Evolutionary conservation across 768 basidiomycete genomes (phyloP).

Genomic region (Termitomyces sp.): DNA sequence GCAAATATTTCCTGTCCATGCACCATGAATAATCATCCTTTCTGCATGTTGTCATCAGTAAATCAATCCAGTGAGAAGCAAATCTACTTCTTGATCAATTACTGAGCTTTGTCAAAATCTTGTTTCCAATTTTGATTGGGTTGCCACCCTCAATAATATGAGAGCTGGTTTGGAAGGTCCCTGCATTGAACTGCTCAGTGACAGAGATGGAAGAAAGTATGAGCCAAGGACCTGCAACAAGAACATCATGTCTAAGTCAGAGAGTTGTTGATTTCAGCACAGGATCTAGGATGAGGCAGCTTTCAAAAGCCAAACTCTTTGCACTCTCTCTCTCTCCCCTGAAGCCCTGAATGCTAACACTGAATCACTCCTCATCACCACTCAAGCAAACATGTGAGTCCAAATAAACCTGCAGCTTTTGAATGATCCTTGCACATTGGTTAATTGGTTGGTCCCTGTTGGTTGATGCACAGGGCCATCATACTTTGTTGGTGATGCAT

Average conservation of each 20-base stretch:
- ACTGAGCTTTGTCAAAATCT: slow-evolving; percentile 63
- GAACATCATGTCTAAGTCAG: slow-evolving; percentile 7
- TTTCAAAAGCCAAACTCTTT: no score
- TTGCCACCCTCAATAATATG: slow-evolving; percentile 58
- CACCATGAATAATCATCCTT: slow-evolving; percentile 84
- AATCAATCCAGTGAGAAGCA: neutral
- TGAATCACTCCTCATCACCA: no score
- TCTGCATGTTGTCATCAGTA: slow-evolving; percentile 34
- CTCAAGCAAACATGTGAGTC: no score
- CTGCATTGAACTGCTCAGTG: slow-evolving; percentile 10
- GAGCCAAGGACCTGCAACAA: slow-evolving; percentile 16
- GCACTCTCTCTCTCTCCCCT: no score
- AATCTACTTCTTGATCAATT: slow-evolving; percentile 73
- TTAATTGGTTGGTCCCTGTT: no score
- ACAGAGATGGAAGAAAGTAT: slow-evolving; percentile 11
- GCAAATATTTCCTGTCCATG: slow-evolving; percentile 22
- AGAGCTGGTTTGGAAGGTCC: slow-evolving; percentile 44
- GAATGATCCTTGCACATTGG: no score
- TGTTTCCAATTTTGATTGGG: slow-evolving; percentile 54
- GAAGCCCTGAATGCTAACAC: no score
- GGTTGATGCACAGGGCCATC: no score
- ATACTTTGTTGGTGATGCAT: no score
- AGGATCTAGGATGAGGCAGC: no score
- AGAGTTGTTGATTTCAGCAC: no score
- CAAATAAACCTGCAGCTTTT: no score